Base-by-base conservation (phyloP, 2,329 filamentous ascomycete genomes). In the Phaeosphaeria sp. region DNA sequence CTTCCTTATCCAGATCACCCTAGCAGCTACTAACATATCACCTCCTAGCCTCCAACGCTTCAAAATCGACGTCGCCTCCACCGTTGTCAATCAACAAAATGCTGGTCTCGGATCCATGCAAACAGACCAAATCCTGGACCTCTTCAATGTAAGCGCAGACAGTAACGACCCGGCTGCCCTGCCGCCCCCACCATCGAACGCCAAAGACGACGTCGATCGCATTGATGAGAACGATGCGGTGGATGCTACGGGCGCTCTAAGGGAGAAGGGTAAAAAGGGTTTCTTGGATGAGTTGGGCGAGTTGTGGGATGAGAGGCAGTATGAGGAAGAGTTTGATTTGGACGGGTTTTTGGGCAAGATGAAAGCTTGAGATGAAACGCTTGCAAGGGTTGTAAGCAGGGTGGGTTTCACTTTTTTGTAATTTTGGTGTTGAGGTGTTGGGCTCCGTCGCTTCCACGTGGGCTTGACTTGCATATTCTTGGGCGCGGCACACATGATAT, bases 61-160 rank as follows among this genome's bases (percentile, higher is more conserved):
- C 89, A 99, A 99, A 84, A 97, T 99, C 72, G 95, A 99, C 77
- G 93, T 99, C 20, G 96, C 95, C 43, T 96, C 91, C 51, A 99
- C 96, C 0, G 95, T 99, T 6, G 96, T 99, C 65, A 99, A 99
- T 77, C 95, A 99, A 79, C 95, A 99, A 80, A 99, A 99, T 69
- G 94, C 95, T 1, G 95, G 95, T 1, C 81, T 99, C 1, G 90
- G 86, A 52, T 96, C 93, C 15, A 99, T 99, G 95, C 94, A 98
- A 77, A 99, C 96, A 41, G 95, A 98, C 72, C 93, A 99, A 78
- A 96, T 99, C 59, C 86, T 99, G 2, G 95, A 99, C 72, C 86
- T 99, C 47, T 99, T 99, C 83, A 98, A 90, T 68, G 84, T 99
- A 7, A 74, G 73, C 9, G 72, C 77, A 27, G 76, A 78, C 22